Evolutionary conservation across 2,329 filamentous ascomycete genomes (phyloP).

Genomic region (Parascedosporium putredinis): DNA sequence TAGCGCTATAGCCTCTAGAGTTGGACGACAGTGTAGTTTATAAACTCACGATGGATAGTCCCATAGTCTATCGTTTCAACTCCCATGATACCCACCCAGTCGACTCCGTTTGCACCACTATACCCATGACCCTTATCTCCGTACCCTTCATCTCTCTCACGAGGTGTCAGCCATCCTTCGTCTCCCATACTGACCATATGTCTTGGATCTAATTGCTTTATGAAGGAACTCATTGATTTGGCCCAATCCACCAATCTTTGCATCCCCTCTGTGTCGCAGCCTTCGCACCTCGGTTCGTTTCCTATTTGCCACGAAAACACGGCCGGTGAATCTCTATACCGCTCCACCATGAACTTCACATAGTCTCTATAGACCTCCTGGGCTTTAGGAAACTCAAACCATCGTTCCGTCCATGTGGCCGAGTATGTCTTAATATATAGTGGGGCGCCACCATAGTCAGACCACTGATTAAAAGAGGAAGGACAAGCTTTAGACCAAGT

Average conservation of each 20-base stretch:
- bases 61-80: constrained; percentile 2
- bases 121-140: constrained; percentile 1
- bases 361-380: constrained; percentile 18
- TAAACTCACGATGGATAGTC: constrained; percentile 1
- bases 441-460: constrained; percentile 54
- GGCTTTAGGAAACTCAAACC: background rate
- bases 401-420: constrained; percentile 25
- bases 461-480: constrained; percentile 58
- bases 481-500: constrained; percentile 1
- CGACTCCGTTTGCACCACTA: background rate
- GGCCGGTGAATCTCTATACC: constrained; percentile 33
- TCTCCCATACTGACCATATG: constrained; percentile 56
- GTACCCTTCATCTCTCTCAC: background rate
- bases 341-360: constrained; percentile 31
- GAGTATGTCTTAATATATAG: constrained; percentile 47
- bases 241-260: constrained; percentile 39
- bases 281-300: constrained; percentile 49
- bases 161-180: constrained; percentile 22
- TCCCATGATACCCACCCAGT: background rate
- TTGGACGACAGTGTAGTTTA: no score
- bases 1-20: no score
- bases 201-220: constrained; percentile 48
- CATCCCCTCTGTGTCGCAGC: constrained; percentile 46
- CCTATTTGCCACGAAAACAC: constrained; percentile 43
- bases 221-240: constrained; percentile 42